A percentile compares a stretch with the other conserved stretches of the same genome.
These are phyloP conservation scores for Geosiphon pyriformis DNA, from an alignment of 192 early-diverging fungal genomes.

Conservation along the genomic window DNA sequence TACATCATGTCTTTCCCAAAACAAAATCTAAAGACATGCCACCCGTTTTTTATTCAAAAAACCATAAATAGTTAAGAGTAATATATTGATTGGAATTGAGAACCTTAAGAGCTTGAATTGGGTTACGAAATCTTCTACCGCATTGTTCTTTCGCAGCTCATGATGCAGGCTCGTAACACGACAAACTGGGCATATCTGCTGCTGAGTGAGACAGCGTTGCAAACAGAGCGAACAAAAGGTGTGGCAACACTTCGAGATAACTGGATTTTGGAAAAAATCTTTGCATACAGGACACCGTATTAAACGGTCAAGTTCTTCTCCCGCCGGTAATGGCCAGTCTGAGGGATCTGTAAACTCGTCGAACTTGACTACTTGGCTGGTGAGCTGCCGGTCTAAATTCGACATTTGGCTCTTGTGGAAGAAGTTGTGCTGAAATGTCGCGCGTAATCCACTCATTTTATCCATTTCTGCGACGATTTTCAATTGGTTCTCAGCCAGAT, in stretches of 20 bases:
- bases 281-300: slow-evolving; percentile 9
- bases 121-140: slow-evolving; percentile 17
- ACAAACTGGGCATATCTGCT: neutral
- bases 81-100: slow-evolving; percentile 16
- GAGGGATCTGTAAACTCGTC: slow-evolving; percentile 5
- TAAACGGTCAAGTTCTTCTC: neutral
- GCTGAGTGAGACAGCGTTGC: neutral
- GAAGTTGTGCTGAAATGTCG: no score
- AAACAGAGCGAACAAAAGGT: slow-evolving; percentile 14
- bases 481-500: no score
- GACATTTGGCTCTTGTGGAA: no score
- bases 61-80: neutral
- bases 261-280: slow-evolving; percentile 4
- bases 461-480: no score
- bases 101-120: no score
- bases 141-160: slow-evolving; percentile 1
- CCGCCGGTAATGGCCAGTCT: neutral
- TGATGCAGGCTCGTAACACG: neutral
- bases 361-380: no score
- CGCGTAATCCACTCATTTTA: no score
- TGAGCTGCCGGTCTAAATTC: no score
- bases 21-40: neutral
- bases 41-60: neutral
- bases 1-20: no score
- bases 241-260: slow-evolving; percentile 17